A percentile compares a stretch with the other conserved stretches of the same genome.
These are phyloP conservation scores for Sphaerulina musiva DNA, from an alignment of 2,329 filamentous ascomycete species.

Conservation along the genomic window DNA sequence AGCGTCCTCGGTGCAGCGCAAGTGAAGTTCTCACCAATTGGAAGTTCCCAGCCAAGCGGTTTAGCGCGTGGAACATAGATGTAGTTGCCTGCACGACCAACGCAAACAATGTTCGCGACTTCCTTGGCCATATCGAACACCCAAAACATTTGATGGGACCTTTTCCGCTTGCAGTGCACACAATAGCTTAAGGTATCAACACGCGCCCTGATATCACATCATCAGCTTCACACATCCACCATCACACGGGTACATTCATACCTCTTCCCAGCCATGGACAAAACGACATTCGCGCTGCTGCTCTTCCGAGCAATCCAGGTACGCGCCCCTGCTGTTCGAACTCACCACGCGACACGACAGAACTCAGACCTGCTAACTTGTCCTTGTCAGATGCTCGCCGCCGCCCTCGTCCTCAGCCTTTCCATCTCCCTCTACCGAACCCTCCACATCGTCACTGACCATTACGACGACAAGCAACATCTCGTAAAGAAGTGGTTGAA, in stretches of 20 bases:
- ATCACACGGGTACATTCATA: not conserved
- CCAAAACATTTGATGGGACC: no score
- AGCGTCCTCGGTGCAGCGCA: no score
- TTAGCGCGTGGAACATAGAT: no score
- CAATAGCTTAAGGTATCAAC: no score
- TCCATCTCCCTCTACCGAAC: not conserved
- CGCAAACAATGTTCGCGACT: no score
- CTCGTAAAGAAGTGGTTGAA: not conserved
- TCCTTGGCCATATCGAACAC: no score
- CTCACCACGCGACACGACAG: no score
- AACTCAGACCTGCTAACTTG: not conserved
- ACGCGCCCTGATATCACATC: not conserved
- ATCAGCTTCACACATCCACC: not conserved
- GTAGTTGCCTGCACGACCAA: no score
- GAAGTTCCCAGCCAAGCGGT: no score
- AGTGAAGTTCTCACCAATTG: no score
- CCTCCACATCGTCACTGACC: not conserved
- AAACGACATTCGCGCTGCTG: not conserved
- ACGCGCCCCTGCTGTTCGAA: no score
- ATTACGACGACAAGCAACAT: slow-evolving; percentile 2
- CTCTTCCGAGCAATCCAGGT: not conserved
- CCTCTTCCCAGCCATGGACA: not conserved
- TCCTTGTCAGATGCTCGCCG: slow-evolving; percentile 3
- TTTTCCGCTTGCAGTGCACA: no score
- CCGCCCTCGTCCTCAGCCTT: slow-evolving; percentile 13